Evolutionary conservation across 768 basidiomycete genomes (phyloP).

Genomic region (Phanerodontia chrysosporium): DNA sequence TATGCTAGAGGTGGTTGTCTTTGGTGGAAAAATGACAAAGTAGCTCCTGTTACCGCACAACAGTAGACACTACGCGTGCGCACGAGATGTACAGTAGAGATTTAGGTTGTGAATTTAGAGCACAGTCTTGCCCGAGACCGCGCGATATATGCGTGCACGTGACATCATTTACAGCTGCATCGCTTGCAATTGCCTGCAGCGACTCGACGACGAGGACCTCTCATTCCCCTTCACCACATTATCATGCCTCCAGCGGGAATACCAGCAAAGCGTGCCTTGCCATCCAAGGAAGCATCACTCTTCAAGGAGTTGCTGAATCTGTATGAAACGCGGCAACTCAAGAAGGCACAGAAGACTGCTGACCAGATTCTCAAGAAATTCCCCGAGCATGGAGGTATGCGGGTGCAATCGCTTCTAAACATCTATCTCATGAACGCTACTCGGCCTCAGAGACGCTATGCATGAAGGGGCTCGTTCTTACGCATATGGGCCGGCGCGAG

Average conservation of each 20-base stretch:
- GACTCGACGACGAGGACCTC: background rate
- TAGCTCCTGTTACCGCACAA: no score
- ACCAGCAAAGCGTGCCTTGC: slow-evolving; percentile 46
- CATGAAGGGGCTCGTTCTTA: slow-evolving; percentile 90
- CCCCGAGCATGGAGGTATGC: slow-evolving; percentile 90
- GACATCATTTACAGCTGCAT: background rate
- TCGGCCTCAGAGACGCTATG: slow-evolving; percentile 78
- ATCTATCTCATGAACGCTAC: background rate
- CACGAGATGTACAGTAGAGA: no score
- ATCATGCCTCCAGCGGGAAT: slow-evolving; percentile 23
- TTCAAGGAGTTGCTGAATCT: slow-evolving; percentile 84
- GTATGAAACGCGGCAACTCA: slow-evolving; percentile 87
- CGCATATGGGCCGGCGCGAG: slow-evolving; percentile 74
- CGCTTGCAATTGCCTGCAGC: background rate
- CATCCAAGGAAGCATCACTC: slow-evolving; percentile 78
- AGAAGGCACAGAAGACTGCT: slow-evolving; percentile 85
- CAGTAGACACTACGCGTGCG: no score
- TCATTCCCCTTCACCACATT: background rate
- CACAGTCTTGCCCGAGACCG: background rate
- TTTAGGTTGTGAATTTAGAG: background rate
- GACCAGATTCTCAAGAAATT: slow-evolving; percentile 94
- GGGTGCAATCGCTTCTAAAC: background rate
- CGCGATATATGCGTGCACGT: background rate
- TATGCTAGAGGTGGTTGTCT: background rate
- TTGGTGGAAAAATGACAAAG: no score